phyloP scores from a whole-genome alignment of 2,329 filamentous ascomycete species.

The Phialophora chinensis region DNA sequence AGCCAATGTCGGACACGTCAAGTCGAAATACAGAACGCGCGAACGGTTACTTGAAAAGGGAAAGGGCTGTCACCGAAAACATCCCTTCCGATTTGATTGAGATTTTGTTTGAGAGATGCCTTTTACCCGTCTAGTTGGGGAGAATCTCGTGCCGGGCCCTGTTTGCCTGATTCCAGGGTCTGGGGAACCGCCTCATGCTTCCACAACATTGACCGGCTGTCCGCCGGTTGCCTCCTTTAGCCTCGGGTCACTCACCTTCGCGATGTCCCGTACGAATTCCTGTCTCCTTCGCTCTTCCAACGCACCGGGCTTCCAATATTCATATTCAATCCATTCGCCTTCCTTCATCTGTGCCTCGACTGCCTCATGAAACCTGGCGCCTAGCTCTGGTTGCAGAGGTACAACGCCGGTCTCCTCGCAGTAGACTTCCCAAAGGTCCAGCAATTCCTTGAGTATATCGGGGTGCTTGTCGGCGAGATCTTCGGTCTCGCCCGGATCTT shows the following conservation, averaged over 20 bases:
- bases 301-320: slow-evolving; percentile 65
- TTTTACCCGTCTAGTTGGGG: not conserved
- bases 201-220: slow-evolving; percentile 20
- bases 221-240: slow-evolving; percentile 26
- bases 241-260: slow-evolving; percentile 36
- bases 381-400: slow-evolving; percentile 63
- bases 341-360: slow-evolving; percentile 70
- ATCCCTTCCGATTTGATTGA: not conserved
- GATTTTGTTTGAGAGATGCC: not conserved
- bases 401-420: slow-evolving; percentile 43
- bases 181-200: not conserved
- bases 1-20: not conserved
- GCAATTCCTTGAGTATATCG: slow-evolving; percentile 55
- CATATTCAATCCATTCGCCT: slow-evolving; percentile 70
- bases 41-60: not conserved
- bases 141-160: not conserved
- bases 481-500: slow-evolving; percentile 59
- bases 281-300: slow-evolving; percentile 47
- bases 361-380: slow-evolving; percentile 61
- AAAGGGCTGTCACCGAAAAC: not conserved
- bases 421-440: slow-evolving; percentile 60
- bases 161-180: not conserved
- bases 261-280: slow-evolving; percentile 45
- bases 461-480: slow-evolving; percentile 52
- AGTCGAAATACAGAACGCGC: not conserved